Evolutionary conservation across 805 yeast species (phyloP).

Genomic region (Wickerhamiella cacticola): DNA sequence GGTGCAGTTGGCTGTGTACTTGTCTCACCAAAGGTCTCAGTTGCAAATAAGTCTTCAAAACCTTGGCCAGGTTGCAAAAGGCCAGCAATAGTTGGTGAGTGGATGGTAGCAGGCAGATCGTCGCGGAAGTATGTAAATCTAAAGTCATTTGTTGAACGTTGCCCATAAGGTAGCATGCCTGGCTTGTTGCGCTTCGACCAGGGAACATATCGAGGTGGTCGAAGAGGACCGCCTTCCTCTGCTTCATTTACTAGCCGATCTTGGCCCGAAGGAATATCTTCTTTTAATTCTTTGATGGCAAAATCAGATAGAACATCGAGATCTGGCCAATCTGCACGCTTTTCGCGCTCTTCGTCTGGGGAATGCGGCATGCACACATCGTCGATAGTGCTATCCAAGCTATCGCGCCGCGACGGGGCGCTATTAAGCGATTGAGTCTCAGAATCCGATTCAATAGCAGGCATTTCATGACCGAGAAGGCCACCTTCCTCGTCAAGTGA

Average conservation of each 20-base stretch:
- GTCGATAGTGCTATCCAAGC: constrained; percentile 58
- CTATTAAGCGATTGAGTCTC: constrained; percentile 7
- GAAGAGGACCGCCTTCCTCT: constrained; percentile 46
- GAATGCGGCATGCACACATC: constrained; percentile 84
- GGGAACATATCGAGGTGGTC: constrained; percentile 67
- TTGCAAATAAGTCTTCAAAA: constrained; percentile 46
- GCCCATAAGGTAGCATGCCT: constrained; percentile 13
- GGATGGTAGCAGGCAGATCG: constrained; percentile 77
- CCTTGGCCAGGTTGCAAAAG: constrained; percentile 47
- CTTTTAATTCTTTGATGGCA: constrained; percentile 52
- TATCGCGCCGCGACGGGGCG: constrained; percentile 41
- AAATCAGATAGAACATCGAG: constrained; percentile 61
- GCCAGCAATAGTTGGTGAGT: constrained; percentile 79
- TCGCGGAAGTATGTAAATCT: constrained; percentile 90
- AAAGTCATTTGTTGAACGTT: constrained; percentile 34
- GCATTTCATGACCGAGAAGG: constrained; percentile 5
- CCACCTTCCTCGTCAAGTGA: constrained; percentile 13
- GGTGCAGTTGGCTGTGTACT: not conserved
- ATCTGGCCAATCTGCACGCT: constrained; percentile 65
- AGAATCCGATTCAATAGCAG: constrained; percentile 2
- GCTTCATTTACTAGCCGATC: constrained; percentile 44
- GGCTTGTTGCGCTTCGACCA: constrained; percentile 40
- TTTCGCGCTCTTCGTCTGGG: constrained; percentile 23
- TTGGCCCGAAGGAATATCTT: constrained; percentile 26
- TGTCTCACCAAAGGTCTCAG: not conserved